phyloP scores from a whole-genome alignment of 2,329 filamentous ascomycete genomes.

The Fusarium chlamydosporum region DNA sequence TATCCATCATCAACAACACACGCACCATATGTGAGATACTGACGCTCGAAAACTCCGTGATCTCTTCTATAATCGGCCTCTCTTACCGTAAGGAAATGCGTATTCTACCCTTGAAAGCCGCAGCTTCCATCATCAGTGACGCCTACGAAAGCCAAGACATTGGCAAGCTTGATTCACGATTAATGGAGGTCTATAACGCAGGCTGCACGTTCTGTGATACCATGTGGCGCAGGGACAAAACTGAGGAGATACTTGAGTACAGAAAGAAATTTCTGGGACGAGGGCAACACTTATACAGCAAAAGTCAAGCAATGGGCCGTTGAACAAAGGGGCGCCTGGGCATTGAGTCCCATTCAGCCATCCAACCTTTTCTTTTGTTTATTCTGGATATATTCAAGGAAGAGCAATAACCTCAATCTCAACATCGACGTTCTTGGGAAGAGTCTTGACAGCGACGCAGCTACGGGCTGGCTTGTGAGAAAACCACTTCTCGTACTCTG shows the following conservation, averaged over 20 bases:
- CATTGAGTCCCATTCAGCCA: not conserved
- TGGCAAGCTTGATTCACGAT: not conserved
- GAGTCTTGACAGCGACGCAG: constrained; percentile 90
- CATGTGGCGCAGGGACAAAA: not conserved
- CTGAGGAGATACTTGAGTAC: not conserved
- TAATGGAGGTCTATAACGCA: not conserved
- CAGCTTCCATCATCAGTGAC: not conserved
- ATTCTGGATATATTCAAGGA: constrained; percentile 58
- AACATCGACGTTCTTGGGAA: constrained; percentile 87
- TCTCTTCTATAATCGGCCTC: not conserved
- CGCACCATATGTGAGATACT: not conserved
- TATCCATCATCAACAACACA: not conserved
- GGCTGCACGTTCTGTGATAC: not conserved
- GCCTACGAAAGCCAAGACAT: not conserved
- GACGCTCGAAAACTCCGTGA: not conserved
- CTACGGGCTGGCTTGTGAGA: constrained; percentile 86
- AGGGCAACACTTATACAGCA: too few relatives aligned
- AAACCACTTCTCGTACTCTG: constrained; percentile 87
- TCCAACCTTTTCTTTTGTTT: constrained; percentile 8
- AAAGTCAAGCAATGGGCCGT: too few relatives aligned
- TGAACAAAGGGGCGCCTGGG: too few relatives aligned
- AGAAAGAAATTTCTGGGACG: not conserved
- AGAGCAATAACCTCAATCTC: constrained; percentile 92
- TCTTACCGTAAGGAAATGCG: not conserved
- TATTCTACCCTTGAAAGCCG: not conserved